phyloP scores from a whole-genome alignment of 2,329 filamentous ascomycete genomes.

The Cryphonectria nitschkei region DNA sequence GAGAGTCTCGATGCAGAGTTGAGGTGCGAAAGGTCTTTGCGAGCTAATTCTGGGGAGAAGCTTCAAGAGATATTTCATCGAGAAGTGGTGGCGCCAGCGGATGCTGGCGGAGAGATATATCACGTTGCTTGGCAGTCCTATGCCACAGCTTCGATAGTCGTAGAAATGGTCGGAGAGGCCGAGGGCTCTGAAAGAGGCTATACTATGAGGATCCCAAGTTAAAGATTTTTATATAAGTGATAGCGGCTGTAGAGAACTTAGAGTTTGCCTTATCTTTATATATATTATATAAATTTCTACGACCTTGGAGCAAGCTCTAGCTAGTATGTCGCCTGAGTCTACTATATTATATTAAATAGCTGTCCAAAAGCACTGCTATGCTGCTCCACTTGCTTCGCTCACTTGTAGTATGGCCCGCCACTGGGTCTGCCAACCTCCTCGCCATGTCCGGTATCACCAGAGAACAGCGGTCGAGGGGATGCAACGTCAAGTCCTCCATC shows the following conservation, averaged over 20 bases:
- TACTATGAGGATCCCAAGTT: slow-evolving; percentile 1
- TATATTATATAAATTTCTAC: not conserved
- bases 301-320: too few species aligned
- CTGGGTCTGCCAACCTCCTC: too few species aligned
- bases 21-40: slow-evolving; percentile 1
- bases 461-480: not conserved
- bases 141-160: not conserved
- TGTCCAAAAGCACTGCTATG: too few species aligned
- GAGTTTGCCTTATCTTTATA: not conserved
- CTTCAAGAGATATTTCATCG: slow-evolving; percentile 1
- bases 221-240: slow-evolving; percentile 2
- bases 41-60: not conserved
- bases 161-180: not conserved
- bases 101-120: not conserved
- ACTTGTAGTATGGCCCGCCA: too few species aligned
- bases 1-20: slow-evolving; percentile 2
- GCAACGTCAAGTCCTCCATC: not conserved
- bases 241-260: not conserved
- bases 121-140: not conserved
- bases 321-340: too few species aligned
- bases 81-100: not conserved
- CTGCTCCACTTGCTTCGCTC: too few species aligned
- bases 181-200: not conserved
- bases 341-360: too few species aligned
- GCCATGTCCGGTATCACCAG: not conserved